Evolutionary conservation across 129 eudicot species (phyloP).

Genomic region (Arctium minus): DNA sequence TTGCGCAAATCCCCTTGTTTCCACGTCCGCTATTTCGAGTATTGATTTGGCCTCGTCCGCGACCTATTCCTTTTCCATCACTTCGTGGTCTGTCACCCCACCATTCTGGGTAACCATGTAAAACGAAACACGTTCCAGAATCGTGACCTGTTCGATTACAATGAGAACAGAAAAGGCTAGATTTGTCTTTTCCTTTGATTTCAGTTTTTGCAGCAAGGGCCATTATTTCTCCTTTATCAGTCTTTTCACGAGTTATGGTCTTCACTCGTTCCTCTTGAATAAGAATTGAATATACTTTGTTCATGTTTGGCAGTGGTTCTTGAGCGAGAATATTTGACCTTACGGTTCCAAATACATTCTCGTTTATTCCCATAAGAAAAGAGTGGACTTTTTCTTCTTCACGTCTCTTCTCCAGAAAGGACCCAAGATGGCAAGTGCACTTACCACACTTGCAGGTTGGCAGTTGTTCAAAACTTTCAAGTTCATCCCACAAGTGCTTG

Average conservation of each 20-base stretch:
- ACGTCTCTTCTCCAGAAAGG: not conserved
- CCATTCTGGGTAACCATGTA: too few relatives aligned
- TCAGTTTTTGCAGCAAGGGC: not conserved
- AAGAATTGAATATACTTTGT: not conserved
- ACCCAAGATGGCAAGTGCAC: not conserved
- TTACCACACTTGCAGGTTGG: not conserved
- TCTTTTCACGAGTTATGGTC: not conserved
- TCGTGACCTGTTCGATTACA: too few relatives aligned
- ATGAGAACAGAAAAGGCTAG: not conserved
- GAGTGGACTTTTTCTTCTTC: not conserved
- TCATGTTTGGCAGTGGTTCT: too few relatives aligned
- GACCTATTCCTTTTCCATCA: not conserved
- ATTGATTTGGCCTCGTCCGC: not conserved
- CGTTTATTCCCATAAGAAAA: not conserved
- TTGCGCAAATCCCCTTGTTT: not conserved
- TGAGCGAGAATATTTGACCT: not conserved
- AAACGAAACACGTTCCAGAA: too few relatives aligned
- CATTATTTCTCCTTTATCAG: not conserved
- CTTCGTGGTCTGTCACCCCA: too few relatives aligned
- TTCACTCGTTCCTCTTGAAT: not conserved
- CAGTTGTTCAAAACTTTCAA: not conserved
- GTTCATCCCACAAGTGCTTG: not conserved
- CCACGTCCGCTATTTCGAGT: not conserved
- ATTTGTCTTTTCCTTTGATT: not conserved
- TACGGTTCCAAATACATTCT: not conserved